Conservation (phyloP, 805 yeast species). For the Wickerhamiella parazyma region DNA sequence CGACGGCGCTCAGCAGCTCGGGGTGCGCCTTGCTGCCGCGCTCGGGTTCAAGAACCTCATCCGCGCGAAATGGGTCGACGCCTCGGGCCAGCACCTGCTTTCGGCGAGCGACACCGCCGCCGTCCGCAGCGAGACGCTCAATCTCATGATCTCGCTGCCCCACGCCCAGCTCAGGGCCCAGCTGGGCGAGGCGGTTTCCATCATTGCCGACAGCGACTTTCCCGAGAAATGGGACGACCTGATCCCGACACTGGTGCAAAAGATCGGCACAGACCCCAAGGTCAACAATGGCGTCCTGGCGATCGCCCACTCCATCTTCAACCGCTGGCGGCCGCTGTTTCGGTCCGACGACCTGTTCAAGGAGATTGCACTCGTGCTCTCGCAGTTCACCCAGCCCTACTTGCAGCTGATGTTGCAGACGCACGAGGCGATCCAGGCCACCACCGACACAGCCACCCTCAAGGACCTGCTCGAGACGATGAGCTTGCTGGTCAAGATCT, state of each 20-base stretch:
- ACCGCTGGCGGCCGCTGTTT: constrained; percentile 91
- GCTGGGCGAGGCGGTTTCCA: constrained; percentile 82
- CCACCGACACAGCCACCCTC: constrained; percentile 24
- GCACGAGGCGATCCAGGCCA: constrained; percentile 42
- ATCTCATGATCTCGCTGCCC: constrained; percentile 76
- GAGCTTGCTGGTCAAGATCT: constrained; percentile 60
- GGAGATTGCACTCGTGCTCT: constrained; percentile 78
- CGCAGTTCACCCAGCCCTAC: constrained; percentile 70
- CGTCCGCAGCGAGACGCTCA: constrained; percentile 64
- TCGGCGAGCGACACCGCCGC: constrained; percentile 46
- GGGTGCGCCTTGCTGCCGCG: constrained; percentile 75
- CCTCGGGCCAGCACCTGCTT: constrained; percentile 64
- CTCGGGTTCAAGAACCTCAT: constrained; percentile 80
- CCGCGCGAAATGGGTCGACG: constrained; percentile 79
- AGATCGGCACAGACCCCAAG: constrained; percentile 36
- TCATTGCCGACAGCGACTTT: constrained; percentile 92
- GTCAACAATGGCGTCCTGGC: constrained; percentile 73
- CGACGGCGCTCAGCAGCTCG: constrained; percentile 35
- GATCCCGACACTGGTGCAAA: constrained; percentile 42
- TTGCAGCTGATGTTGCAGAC: constrained; percentile 48
- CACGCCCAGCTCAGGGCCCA: constrained; percentile 58
- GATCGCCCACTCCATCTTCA: constrained; percentile 92
- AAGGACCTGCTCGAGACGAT: constrained; percentile 36
- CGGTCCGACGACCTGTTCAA: constrained; percentile 78
- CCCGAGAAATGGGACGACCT: constrained; percentile 80